Percentiles rank a stretch among this genome's conserved stretches.
These are phyloP conservation scores for Artemisia tridentata DNA, from an alignment of 129 eudicot genomes.

Conservation along the genomic window DNA sequence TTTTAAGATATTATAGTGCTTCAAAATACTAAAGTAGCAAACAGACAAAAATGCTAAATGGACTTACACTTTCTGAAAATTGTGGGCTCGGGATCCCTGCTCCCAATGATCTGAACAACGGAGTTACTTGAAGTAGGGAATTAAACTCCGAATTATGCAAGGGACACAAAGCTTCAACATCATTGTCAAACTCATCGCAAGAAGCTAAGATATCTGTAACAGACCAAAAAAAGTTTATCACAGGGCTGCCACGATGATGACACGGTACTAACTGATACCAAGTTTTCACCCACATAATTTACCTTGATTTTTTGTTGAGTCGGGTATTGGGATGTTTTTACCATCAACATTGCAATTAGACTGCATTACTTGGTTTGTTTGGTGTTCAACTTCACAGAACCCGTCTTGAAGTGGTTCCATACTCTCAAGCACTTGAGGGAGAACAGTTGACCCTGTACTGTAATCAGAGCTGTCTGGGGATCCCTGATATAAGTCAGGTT, in stretches of 20 bases:
- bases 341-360: slow-evolving; percentile 26
- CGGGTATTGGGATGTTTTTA: slow-evolving; percentile 26
- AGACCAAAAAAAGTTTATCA: slow-evolving; percentile 2
- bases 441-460: slow-evolving; percentile 82
- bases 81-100: slow-evolving; percentile 92
- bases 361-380: too few relatives aligned
- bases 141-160: slow-evolving; percentile 53
- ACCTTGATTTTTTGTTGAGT: slow-evolving; percentile 29
- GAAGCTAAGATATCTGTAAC: slow-evolving; percentile 39
- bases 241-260: background rate
- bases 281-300: slow-evolving; percentile 1
- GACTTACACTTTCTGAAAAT: slow-evolving; percentile 95
- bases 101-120: slow-evolving; percentile 80
- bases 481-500: slow-evolving; percentile 58
- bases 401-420: slow-evolving; percentile 46
- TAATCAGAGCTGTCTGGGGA: slow-evolving; percentile 92
- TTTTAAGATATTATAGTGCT: slow-evolving; percentile 30
- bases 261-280: background rate
- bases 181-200: slow-evolving; percentile 33
- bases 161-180: slow-evolving; percentile 35
- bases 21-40: background rate
- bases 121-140: slow-evolving; percentile 91
- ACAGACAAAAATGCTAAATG: background rate
- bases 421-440: slow-evolving; percentile 41
- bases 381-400: too few relatives aligned